Percentiles rank a stretch among this genome's conserved stretches.
These are phyloP conservation scores for Sclerotinia trifoliorum DNA, from an alignment of 2,329 filamentous ascomycete genomes.

Conservation along the genomic window DNA sequence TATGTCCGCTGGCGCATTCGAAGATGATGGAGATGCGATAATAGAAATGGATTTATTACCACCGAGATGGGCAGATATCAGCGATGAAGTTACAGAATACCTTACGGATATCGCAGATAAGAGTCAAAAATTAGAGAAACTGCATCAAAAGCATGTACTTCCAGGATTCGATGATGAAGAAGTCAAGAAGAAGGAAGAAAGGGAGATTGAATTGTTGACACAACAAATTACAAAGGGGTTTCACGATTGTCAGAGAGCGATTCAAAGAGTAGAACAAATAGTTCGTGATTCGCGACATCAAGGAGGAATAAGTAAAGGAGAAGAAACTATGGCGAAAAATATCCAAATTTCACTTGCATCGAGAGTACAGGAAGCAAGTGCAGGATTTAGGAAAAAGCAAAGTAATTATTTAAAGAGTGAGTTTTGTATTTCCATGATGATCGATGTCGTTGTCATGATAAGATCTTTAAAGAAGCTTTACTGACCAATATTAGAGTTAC, in stretches of 20 bases:
- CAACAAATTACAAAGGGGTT: conserved; percentile 87
- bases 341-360: conserved; percentile 89
- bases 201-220: conserved; percentile 85
- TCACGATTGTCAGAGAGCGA: conserved; percentile 84
- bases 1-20: conserved; percentile 74
- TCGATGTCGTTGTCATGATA: background rate
- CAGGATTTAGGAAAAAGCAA: conserved; percentile 94
- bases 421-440: conserved; percentile 26
- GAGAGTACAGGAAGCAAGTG: conserved; percentile 86
- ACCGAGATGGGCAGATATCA: conserved; percentile 91
- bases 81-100: conserved; percentile 86
- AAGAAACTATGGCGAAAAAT: conserved; percentile 95
- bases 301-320: conserved; percentile 72
- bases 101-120: conserved; percentile 78
- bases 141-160: conserved; percentile 96
- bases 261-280: conserved; percentile 84
- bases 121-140: conserved; percentile 79
- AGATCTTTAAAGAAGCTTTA: background rate
- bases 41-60: conserved; percentile 98
- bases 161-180: conserved; percentile 97
- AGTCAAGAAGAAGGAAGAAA: conserved; percentile 80
- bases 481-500: conserved; percentile 58
- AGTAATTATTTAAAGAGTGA: conserved; percentile 92
- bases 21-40: conserved; percentile 86
- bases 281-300: conserved; percentile 74